These are phyloP conservation scores for Magnolia kwangsiensis DNA, from an alignment of 164 flowering plant species.

Conservation along the genomic window DNA sequence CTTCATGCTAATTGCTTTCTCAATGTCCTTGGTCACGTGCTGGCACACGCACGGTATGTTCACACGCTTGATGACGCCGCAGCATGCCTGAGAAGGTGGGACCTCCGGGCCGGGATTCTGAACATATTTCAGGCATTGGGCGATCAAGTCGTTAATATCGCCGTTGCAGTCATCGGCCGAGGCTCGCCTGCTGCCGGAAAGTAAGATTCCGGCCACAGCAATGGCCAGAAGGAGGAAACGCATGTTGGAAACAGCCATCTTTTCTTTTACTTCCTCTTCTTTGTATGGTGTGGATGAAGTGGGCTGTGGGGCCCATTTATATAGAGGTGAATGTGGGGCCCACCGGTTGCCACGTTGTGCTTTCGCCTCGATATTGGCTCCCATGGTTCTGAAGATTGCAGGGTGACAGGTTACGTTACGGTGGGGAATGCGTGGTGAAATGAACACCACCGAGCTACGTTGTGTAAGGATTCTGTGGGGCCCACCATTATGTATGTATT, in stretches of 20 bases:
- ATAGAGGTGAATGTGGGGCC: neutral
- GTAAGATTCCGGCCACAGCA: neutral
- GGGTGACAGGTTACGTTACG: no score
- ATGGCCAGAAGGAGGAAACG: neutral
- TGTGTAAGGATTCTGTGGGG: no score
- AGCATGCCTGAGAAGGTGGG: conserved; percentile 18
- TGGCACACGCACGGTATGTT: conserved; percentile 37
- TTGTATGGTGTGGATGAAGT: neutral
- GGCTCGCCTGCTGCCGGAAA: neutral
- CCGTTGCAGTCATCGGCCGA: neutral
- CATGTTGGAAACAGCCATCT: neutral
- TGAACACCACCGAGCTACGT: no score
- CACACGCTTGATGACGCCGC: conserved; percentile 17
- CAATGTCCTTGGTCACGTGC: conserved; percentile 26
- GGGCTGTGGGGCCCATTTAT: neutral
- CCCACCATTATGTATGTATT: no score
- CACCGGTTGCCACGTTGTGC: neutral
- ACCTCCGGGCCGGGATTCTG: neutral
- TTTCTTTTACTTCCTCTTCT: neutral
- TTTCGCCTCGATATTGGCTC: neutral
- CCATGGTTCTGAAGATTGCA: no score
- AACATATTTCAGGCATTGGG: neutral
- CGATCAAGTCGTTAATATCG: neutral
- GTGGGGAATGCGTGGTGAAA: no score
- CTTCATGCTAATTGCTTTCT: conserved; percentile 29